phyloP scores from a whole-genome alignment of 306 rosid genomes.

The Cicer arietinum region DNA sequence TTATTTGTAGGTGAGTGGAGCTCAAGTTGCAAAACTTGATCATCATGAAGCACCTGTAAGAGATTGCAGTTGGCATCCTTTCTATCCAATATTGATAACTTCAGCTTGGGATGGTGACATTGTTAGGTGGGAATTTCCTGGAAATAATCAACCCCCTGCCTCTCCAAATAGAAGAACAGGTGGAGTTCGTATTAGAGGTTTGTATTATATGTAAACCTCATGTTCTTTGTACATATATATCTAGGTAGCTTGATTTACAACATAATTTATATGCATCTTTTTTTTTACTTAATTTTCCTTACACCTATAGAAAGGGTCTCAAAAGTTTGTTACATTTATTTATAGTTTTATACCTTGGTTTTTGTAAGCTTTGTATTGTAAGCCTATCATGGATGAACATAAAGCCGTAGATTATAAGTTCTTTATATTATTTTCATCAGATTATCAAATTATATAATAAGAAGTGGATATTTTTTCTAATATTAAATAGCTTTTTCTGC shows the following conservation, averaged over 20 bases:
- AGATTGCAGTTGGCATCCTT: slow-evolving; percentile 69
- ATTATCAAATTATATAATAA: slow-evolving; percentile 2
- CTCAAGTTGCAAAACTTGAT: slow-evolving; percentile 59
- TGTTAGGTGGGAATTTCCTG: slow-evolving; percentile 64
- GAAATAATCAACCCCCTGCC: slow-evolving; percentile 40
- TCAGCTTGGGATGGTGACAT: slow-evolving; percentile 68
- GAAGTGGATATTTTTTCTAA: not conserved
- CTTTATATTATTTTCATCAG: not conserved
- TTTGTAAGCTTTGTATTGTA: slow-evolving; percentile 17
- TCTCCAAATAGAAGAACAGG: slow-evolving; percentile 35
- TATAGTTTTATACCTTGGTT: slow-evolving; percentile 22
- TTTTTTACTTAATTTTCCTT: not conserved
- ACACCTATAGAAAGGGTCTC: slow-evolving; percentile 18
- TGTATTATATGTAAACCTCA: slow-evolving; percentile 33
- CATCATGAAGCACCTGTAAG: slow-evolving; percentile 60
- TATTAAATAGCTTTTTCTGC: not conserved
- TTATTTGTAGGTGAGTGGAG: slow-evolving; percentile 57
- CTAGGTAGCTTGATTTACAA: slow-evolving; percentile 8
- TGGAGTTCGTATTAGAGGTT: slow-evolving; percentile 43
- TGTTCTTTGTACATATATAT: slow-evolving; percentile 38
- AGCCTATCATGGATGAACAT: slow-evolving; percentile 28
- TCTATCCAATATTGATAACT: slow-evolving; percentile 54
- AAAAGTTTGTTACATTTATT: slow-evolving; percentile 23
- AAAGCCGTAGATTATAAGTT: slow-evolving; percentile 4
- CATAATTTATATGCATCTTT: slow-evolving; percentile 19